phyloP scores from a whole-genome alignment of 345 rosid genomes.

The Schrenkiella parvula region DNA sequence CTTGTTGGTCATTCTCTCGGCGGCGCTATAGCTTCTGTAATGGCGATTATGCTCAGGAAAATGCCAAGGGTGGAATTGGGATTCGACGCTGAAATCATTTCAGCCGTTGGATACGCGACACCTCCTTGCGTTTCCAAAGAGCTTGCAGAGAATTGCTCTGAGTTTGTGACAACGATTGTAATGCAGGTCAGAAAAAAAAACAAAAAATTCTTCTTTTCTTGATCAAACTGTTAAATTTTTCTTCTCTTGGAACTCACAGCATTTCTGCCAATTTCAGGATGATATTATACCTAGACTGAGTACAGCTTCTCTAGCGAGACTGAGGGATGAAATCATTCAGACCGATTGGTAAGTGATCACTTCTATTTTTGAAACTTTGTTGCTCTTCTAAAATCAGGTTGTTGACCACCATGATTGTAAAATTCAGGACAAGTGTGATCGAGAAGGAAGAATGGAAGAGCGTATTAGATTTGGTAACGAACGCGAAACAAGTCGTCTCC shows the following conservation, averaged over 20 bases:
- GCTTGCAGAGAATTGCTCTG: conserved; percentile 84
- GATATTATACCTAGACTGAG: conserved; percentile 83
- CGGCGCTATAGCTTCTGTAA: conserved; percentile 77
- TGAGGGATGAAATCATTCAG: conserved; percentile 77
- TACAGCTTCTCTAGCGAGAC: conserved; percentile 65
- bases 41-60: conserved; percentile 78
- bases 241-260: not conserved
- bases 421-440: conserved; percentile 68
- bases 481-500: conserved; percentile 78
- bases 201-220: not conserved
- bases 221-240: too few species aligned
- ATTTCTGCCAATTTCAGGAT: conserved; percentile 46
- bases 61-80: conserved; percentile 73
- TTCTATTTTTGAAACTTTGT: not conserved
- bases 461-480: conserved; percentile 61
- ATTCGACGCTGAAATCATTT: conserved; percentile 64
- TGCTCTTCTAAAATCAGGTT: not conserved
- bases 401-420: not conserved
- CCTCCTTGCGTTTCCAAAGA: conserved; percentile 92
- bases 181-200: conserved; percentile 70
- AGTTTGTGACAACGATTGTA: conserved; percentile 73
- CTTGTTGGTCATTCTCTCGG: conserved; percentile 98
- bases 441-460: conserved; percentile 88
- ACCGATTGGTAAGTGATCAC: conserved; percentile 73
- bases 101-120: conserved; percentile 88